phyloP scores from a whole-genome alignment of 768 basidiomycete species.

The Astraeus odoratus region DNA sequence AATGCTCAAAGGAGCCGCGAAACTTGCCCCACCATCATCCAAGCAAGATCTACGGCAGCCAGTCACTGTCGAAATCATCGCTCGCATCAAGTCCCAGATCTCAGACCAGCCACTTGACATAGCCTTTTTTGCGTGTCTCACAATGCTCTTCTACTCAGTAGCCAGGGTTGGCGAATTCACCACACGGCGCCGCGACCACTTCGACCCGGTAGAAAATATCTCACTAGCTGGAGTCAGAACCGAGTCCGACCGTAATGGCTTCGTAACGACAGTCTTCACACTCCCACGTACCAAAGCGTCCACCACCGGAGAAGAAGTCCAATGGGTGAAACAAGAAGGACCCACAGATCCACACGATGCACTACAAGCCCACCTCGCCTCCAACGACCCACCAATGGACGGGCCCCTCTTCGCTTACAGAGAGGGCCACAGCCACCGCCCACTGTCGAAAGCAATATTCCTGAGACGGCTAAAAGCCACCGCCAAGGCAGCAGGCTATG shows the following conservation, averaged over 20 bases:
- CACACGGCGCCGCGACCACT: too few species aligned
- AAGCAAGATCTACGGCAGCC: not conserved
- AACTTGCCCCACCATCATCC: too few species aligned
- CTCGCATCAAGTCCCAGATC: too few species aligned
- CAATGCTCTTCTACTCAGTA: constrained; percentile 30
- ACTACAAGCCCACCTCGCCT: constrained; percentile 18
- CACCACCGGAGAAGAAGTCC: constrained; percentile 26
- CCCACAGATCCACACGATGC: constrained; percentile 19
- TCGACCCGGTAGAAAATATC: too few species aligned
- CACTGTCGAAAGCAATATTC: constrained; percentile 18
- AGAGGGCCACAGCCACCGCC: not conserved
- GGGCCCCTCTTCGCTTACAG: constrained; percentile 27
- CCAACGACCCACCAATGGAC: constrained; percentile 21
- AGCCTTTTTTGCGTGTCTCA: too few species aligned
- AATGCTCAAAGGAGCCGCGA: too few species aligned
- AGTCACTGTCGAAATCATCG: too few species aligned
- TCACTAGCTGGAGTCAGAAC: too few species aligned
- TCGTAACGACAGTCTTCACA: constrained; percentile 19
- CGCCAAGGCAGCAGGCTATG: constrained; percentile 5
- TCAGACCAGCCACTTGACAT: constrained; percentile 9
- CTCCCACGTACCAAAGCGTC: constrained; percentile 26
- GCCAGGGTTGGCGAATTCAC: too few species aligned
- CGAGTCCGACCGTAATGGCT: constrained; percentile 19
- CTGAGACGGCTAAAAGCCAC: constrained; percentile 9
- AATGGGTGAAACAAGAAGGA: constrained; percentile 25